Evolutionary conservation across 225 moss, liverwort and hornwort species (phyloP), one percentile per base, ranked within the genome.

Genomic region (Physcomitrium patens): DNA sequence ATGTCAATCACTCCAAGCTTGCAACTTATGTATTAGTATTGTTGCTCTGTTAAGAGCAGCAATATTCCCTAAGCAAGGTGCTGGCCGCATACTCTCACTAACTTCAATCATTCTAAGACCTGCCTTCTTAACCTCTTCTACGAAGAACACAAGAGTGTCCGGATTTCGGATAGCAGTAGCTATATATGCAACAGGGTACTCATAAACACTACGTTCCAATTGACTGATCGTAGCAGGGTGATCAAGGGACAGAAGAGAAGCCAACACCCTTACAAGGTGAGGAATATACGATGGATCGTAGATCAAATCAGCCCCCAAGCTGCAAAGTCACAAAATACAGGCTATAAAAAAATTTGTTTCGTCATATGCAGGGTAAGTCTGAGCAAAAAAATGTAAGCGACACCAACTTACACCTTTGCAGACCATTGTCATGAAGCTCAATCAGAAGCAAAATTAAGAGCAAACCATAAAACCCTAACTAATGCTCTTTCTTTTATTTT

Each of bases 231-330:
- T 72, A 17, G 45, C n/a, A 10, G 85, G 78, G 70, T 78, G 79
- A 48, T 76, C 77, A 46, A 74, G 61, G 28, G 88, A 89, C 28
- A 96, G 86, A 1, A 94, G 79, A 13, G 89, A 78, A 56, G 87
- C 85, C 80, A 96, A 63, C 46, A 85, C 63, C 52, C 12, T 89
- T 67, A 94, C 86, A 31, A 96, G 80, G 73, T 84, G 81, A 19
- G 90, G 94, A 55, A 94, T 84, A 31, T 81, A 79, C 0, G 78
- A 75, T 1, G 94, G 89, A 71, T 92, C 90, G 26, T 96, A 96
- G n/a, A 89, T 80, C 63, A 96, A 81, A 86, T 96, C 94, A 65
- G 92, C 87, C 81, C 96, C 96, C 81, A 96, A 66, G 65, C 93
- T 96, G 93, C 79, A 52, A 55, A 74, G 42, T 22, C 22, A 31